Evolutionary conservation across 176 grass and related monocot species (phyloP), one percentile per base, ranked within the genome.

Genomic region (Tillandsia leiboldiana): DNA sequence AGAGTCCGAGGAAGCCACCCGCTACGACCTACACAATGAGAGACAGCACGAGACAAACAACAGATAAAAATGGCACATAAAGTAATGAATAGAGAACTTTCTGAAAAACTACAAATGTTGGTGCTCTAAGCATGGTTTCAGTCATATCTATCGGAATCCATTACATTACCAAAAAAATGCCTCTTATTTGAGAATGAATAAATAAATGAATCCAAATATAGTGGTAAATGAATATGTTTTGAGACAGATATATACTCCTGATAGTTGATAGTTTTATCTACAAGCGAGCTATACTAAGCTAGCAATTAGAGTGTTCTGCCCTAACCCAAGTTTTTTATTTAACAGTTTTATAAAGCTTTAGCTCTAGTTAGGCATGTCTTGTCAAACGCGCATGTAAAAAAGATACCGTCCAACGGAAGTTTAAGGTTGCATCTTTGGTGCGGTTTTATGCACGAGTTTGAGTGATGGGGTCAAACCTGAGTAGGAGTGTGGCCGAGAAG

Each of bases 401-500:
- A 26, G 23, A 27, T 52, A 27, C 24, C 4, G 52, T 24, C 49
- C 8, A 11, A 12, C 12, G 49, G 12, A 8, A 20, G 22, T 61
- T 56, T 23, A 15, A 61, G 56, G 22, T 23, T 61, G 11, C 13
- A 61, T 61, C 0, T 9, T 2, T 20, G 22, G 56, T 18, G 11
- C 20, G 50, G 48, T 26, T 74, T 72, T 68, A 57, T 52, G 68
- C 47, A 26, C 26, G 52, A 67, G 33, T 15, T 74, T 49, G n/a
- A 65, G 63, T 12, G 24, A 74, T 68, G 68, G 66, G 49, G 85
- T 27, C 76, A 69, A 81, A 96, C 91, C 91, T 96, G 91, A 83
- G 79, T 73, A 80, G 87, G 75, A 26, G 87, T 96, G 68, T 96
- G 91, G 66, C 91, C 91, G 75, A 96, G 91, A 69, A 96, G 80